Conservation (phyloP, 805 yeast genomes). For the Teunomyces tritomae region DNA sequence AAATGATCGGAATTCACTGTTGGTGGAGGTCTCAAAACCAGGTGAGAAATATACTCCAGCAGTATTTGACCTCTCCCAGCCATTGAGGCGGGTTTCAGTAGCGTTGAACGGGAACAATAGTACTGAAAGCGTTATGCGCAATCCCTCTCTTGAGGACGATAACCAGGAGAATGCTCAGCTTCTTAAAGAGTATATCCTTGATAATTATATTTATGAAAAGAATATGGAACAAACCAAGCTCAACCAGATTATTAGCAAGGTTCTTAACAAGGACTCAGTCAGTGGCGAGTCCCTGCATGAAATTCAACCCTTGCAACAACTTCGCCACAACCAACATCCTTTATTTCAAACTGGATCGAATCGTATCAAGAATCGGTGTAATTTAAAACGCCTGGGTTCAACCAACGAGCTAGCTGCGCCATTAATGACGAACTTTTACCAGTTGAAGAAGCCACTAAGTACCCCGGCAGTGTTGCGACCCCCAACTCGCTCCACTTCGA, state of each 20-base stretch:
- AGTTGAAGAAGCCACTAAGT: slow-evolving; percentile 45
- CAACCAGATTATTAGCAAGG: slow-evolving; percentile 5
- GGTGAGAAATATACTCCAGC: slow-evolving; percentile 42
- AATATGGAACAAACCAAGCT: slow-evolving; percentile 11
- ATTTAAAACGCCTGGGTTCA: not conserved
- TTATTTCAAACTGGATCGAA: not conserved
- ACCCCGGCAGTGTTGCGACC: slow-evolving; percentile 56
- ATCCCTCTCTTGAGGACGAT: not conserved
- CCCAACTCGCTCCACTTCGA: not conserved
- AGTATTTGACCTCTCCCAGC: slow-evolving; percentile 42
- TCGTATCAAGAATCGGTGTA: slow-evolving; percentile 5
- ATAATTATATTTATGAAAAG: slow-evolving; percentile 15
- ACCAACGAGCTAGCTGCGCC: not conserved
- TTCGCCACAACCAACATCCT: slow-evolving; percentile 5
- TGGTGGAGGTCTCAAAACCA: not conserved
- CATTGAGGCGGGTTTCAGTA: slow-evolving; percentile 33
- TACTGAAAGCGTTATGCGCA: not conserved
- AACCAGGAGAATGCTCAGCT: slow-evolving; percentile 10
- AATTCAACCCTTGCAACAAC: not conserved
- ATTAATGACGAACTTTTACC: slow-evolving; percentile 26
- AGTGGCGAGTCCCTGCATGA: not conserved
- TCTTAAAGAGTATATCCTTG: slow-evolving; percentile 12
- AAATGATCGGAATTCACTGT: not conserved
- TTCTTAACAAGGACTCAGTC: not conserved
- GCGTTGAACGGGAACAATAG: slow-evolving; percentile 10